phyloP scores from a whole-genome alignment of 2,329 filamentous ascomycete genomes.

The Colletotrichum sp. region DNA sequence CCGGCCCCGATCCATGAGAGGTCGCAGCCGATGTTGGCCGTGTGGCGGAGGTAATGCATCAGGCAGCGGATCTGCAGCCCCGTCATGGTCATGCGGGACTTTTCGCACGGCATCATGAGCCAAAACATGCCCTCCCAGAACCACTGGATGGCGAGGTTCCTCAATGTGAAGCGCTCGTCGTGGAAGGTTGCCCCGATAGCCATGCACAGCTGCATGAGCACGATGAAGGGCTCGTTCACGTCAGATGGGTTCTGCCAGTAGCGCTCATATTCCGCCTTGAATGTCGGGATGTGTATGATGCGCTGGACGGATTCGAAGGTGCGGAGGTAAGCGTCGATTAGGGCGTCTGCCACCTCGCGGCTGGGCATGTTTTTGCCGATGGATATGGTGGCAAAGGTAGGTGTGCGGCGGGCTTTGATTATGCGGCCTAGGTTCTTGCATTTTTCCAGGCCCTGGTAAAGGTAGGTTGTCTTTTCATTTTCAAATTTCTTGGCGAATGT shows the following conservation, averaged over 20 bases:
- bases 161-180: conserved; percentile 49
- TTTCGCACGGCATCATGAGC: conserved; percentile 52
- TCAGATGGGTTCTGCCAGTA: conserved; percentile 51
- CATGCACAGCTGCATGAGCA: conserved; percentile 60
- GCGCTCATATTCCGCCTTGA: conserved; percentile 56
- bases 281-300: conserved; percentile 63
- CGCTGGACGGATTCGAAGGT: conserved; percentile 62
- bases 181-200: conserved; percentile 55
- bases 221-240: conserved; percentile 48
- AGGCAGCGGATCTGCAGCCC: conserved; percentile 59
- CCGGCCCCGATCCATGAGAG: conserved; percentile 59
- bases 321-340: conserved; percentile 59
- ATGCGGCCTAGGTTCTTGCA: conserved; percentile 46
- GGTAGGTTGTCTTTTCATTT: conserved; percentile 31
- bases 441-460: conserved; percentile 35
- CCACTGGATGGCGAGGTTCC: conserved; percentile 51
- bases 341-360: conserved; percentile 49
- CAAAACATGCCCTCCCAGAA: conserved; percentile 58
- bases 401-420: conserved; percentile 46
- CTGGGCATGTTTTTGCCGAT: conserved; percentile 44
- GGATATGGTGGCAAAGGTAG: conserved; percentile 35
- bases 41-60: conserved; percentile 53
- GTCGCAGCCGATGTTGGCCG: conserved; percentile 53
- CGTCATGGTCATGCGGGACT: conserved; percentile 52
- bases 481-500: conserved; percentile 25